A percentile compares a stretch with the other conserved stretches of the same genome.
Evolutionary conservation across 257 asterid genomes (phyloP).

Genomic region (Fraxinus cuspidata): DNA sequence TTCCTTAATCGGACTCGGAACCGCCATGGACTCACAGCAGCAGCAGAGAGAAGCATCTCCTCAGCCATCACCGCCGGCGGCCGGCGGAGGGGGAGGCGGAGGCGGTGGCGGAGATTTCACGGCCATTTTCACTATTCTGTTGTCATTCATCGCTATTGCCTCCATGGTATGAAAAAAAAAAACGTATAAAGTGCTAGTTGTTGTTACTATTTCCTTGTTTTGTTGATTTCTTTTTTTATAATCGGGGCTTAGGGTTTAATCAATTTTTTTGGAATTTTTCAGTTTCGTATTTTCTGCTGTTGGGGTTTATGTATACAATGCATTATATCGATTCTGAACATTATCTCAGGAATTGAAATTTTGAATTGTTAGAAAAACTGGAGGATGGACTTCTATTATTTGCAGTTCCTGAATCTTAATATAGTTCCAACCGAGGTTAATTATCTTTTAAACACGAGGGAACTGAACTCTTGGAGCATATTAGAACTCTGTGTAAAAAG

Average conservation of each 20-base stretch:
- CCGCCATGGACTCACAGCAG: constrained; percentile 68
- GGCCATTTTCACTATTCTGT: constrained; percentile 44
- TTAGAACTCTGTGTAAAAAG: neutral
- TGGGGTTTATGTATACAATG: neutral
- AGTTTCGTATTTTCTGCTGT: neutral
- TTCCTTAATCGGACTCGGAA: neutral
- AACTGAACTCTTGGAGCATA: neutral
- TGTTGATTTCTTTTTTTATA: constrained; percentile 10
- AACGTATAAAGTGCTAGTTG: neutral
- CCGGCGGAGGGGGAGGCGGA: constrained; percentile 23
- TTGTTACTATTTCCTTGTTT: neutral
- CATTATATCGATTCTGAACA: constrained; percentile 1
- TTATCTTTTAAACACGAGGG: neutral
- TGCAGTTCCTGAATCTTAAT: neutral
- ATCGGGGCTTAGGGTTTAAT: neutral
- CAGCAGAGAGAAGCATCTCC: constrained; percentile 50
- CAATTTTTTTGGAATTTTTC: constrained; percentile 1
- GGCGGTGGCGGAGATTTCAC: constrained; percentile 55
- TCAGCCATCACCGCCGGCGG: constrained; percentile 25
- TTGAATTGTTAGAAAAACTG: neutral
- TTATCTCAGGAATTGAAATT: neutral
- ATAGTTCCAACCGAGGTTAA: neutral
- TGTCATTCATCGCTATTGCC: constrained; percentile 49
- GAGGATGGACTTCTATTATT: neutral
- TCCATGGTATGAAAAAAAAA: constrained; percentile 40